Conservation (phyloP, 495 filamentous ascomycete species). For the Cudoniella acicularis region DNA sequence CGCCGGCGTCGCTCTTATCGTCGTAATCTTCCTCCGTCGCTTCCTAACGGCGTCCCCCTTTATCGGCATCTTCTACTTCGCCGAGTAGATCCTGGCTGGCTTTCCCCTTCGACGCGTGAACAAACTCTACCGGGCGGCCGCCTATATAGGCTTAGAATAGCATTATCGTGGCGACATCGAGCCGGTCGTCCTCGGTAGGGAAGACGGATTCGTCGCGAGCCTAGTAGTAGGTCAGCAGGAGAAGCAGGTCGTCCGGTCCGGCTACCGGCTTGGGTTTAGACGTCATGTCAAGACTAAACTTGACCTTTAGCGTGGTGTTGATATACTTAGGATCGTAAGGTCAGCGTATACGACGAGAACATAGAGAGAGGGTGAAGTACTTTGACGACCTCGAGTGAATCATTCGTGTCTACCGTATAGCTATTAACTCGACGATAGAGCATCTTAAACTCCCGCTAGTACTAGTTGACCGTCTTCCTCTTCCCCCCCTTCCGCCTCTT, state of each 20-base stretch:
- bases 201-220: conserved; percentile 18
- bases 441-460: conserved; percentile 25
- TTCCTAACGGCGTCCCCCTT: not conserved
- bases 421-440: conserved; percentile 20
- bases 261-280: conserved; percentile 18
- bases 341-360: conserved; percentile 7
- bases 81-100: conserved; percentile 16
- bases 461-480: conserved; percentile 15
- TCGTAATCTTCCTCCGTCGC: conserved; percentile 9
- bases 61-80: conserved; percentile 15
- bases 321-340: conserved; percentile 9
- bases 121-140: conserved; percentile 15
- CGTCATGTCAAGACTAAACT: conserved; percentile 9
- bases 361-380: conserved; percentile 18
- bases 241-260: conserved; percentile 15
- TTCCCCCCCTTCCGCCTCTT: conserved; percentile 1
- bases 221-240: conserved; percentile 17
- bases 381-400: conserved; percentile 31
- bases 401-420: conserved; percentile 23
- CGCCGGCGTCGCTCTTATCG: conserved; percentile 9
- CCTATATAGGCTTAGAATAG: conserved; percentile 20
- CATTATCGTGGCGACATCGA: conserved; percentile 15
- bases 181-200: conserved; percentile 17
- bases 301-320: conserved; percentile 6
- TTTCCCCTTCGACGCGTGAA: conserved; percentile 14